Percentiles rank a stretch among this genome's conserved stretches.
phyloP scores from a whole-genome alignment of 331 rosid species.

The Prunus yedoensis region DNA sequence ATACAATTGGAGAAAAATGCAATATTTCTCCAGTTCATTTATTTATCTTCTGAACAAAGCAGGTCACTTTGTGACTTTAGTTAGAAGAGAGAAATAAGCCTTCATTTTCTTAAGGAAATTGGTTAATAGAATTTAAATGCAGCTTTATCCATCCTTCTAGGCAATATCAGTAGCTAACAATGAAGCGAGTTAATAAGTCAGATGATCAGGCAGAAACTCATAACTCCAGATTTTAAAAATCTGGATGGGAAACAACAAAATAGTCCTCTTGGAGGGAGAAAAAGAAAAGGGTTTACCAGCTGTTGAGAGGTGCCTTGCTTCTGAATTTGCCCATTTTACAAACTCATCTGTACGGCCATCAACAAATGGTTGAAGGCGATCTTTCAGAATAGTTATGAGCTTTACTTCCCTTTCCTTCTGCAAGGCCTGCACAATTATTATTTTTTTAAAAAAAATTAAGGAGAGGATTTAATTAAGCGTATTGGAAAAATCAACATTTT shows the following conservation, averaged over 20 bases:
- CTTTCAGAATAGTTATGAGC: slow-evolving; percentile 55
- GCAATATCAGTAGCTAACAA: background rate
- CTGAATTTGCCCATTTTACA: slow-evolving; percentile 61
- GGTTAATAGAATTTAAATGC: no score
- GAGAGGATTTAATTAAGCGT: background rate
- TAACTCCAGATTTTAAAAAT: background rate
- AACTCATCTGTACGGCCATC: slow-evolving; percentile 67
- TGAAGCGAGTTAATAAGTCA: background rate
- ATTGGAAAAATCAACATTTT: slow-evolving; percentile 11
- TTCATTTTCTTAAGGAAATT: background rate
- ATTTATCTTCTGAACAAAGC: background rate
- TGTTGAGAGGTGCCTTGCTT: slow-evolving; percentile 68
- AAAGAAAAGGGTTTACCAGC: slow-evolving; percentile 53
- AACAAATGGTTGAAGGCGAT: slow-evolving; percentile 70
- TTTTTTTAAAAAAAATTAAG: background rate
- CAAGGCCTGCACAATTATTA: slow-evolving; percentile 43
- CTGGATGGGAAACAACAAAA: slow-evolving; percentile 4
- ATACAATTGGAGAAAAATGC: background rate
- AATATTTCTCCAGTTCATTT: background rate
- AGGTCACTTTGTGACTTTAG: background rate
- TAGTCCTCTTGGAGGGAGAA: background rate
- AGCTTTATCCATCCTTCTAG: no score
- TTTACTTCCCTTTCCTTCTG: slow-evolving; percentile 83
- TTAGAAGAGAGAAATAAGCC: background rate
- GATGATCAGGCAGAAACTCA: slow-evolving; percentile 1